Evolutionary conservation across 495 filamentous ascomycete genomes (phyloP), one percentile per base, ranked within the genome.

Genomic region (Penicillium verhagenii): DNA sequence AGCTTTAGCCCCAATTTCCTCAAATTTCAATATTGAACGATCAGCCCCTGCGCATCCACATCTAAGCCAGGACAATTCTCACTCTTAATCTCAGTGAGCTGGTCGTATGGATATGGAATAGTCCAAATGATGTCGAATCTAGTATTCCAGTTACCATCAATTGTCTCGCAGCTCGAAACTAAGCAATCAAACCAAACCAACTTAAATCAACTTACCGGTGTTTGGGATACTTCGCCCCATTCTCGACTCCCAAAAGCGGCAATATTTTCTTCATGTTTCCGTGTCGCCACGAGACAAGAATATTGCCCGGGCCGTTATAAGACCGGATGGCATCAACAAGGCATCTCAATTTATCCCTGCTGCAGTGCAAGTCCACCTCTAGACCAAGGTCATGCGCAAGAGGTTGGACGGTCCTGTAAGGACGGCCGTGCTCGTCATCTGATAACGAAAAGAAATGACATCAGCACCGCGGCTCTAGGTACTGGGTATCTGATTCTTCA

Each of bases 231-330:
- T 49, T 26, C 3, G 68, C 65, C 3, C 66, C 65, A 65, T 75
- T 40, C 10, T 70, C 49, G 43, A 67, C 75, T 5, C 79, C 78
- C 48, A 82, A 48, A 26, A 66, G 47, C 54, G 73, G 48, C 4
- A 71, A 65, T 50, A 83, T 78, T 55, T 76, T 70, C 13, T 66
- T 72, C 47, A 80, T 59, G 18, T 61, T 56, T 16, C 67, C 63
- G 59, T 84, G 80, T 54, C 82, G 72, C 81, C 81, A 84, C 68
- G 78, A 82, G 38, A 84, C 72, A 9, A 84, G 60, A 11, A 84
- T 76, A 59, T 84, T 83, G 25, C 78, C 79, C 0, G 59, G 47
- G 1, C 79, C 79, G 1, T 59, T 21, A 25, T 80, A 83, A 1
- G 33, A 52, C 4, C 78, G 57, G 1, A 81, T 70, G 0, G 69